These are phyloP conservation scores for Adansonia grandidieri DNA, from an alignment of 441 rosid genomes.

Conservation along the genomic window DNA sequence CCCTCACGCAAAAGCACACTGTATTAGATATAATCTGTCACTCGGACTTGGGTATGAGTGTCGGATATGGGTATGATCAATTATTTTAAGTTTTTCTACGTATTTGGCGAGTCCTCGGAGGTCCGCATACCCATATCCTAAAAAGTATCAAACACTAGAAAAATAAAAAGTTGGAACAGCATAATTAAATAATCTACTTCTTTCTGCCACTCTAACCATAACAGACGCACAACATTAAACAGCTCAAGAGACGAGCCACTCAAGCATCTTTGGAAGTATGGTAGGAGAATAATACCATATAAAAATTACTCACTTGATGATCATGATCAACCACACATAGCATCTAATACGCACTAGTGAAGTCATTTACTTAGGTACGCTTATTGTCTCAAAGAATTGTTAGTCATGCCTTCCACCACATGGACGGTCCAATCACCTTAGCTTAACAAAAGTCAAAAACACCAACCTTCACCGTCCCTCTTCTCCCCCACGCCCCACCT, in stretches of 20 bases:
- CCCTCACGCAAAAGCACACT: too few species aligned
- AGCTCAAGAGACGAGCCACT: background rate
- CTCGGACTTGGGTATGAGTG: too few species aligned
- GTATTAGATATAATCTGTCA: too few species aligned
- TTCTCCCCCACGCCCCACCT: background rate
- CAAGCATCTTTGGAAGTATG: background rate
- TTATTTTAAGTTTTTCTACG: too few species aligned
- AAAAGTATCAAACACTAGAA: too few species aligned
- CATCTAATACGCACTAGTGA: background rate
- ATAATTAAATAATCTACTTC: background rate
- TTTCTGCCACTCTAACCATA: constrained; percentile 6
- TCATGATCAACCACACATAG: background rate
- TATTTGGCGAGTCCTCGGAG: too few species aligned
- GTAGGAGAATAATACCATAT: background rate
- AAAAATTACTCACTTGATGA: background rate
- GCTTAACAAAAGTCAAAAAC: background rate
- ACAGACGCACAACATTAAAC: background rate
- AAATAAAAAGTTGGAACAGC: too few species aligned
- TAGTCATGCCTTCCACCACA: background rate
- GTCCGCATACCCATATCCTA: too few species aligned
- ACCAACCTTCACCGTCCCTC: background rate
- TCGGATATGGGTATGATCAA: too few species aligned
- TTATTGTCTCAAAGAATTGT: background rate
- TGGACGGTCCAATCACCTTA: background rate
- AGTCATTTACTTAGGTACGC: background rate